phyloP scores from a whole-genome alignment of 2,329 filamentous ascomycete species.

The Phyllosticta citriasiana region DNA sequence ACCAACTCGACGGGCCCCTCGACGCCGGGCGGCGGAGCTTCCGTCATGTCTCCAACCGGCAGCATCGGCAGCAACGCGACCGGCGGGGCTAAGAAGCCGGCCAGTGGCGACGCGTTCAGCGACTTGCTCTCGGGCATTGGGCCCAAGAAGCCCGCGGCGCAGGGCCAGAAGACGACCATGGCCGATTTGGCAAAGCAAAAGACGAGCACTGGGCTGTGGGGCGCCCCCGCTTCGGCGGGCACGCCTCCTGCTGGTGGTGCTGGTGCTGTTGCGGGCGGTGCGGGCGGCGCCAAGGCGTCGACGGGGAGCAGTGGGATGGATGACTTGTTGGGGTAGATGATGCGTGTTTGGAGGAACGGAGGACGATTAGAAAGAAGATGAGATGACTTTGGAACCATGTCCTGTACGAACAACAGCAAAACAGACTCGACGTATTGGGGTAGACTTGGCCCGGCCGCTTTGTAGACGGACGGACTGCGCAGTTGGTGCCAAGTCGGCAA shows the following conservation, averaged over 20 bases:
- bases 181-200: conserved; percentile 98
- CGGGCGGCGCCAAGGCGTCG: background rate
- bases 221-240: conserved; percentile 37
- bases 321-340: conserved; percentile 6
- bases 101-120: conserved; percentile 78
- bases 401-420: no score
- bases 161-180: conserved; percentile 63
- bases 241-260: background rate
- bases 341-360: background rate
- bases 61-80: conserved; percentile 28
- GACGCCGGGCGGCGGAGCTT: conserved; percentile 27
- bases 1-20: conserved; percentile 23
- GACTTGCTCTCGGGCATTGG: conserved; percentile 65
- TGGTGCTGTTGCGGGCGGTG: background rate
- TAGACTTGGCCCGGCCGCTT: no score
- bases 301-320: conserved; percentile 8
- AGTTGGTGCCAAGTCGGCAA: no score
- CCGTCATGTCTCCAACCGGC: conserved; percentile 26
- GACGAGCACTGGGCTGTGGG: conserved; percentile 90
- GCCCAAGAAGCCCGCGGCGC: conserved; percentile 57
- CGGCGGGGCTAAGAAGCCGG: conserved; percentile 34
- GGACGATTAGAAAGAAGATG: background rate
- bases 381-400: no score
- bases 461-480: no score
- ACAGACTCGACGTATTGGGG: no score